Conservation (phyloP, 305 asterid genomes). For the Coffea humblotiana region DNA sequence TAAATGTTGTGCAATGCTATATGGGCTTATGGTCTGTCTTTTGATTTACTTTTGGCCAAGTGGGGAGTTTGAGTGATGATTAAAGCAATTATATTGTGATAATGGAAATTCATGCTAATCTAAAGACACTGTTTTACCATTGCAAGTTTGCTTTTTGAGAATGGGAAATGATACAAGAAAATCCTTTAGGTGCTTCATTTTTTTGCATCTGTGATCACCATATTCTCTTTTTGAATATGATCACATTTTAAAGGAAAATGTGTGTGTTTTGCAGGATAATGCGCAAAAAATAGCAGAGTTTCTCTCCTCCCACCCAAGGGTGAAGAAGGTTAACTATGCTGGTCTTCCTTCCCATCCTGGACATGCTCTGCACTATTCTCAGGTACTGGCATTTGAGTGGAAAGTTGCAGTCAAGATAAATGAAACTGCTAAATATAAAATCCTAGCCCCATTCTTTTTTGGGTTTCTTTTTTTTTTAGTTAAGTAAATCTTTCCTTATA, state of each 20-base stretch:
- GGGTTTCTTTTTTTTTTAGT: neutral
- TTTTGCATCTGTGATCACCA: neutral
- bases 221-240: neutral
- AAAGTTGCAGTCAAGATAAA: neutral
- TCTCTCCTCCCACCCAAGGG: constrained; percentile 72
- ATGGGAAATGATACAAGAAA: neutral
- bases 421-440: neutral
- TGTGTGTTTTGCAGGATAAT: constrained; percentile 56
- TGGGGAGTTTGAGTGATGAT: neutral
- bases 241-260: neutral
- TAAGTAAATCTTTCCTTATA: neutral
- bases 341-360: constrained; percentile 86
- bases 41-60: neutral
- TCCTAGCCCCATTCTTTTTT: too few relatives aligned
- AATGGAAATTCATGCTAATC: neutral
- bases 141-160: neutral
- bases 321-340: constrained; percentile 71
- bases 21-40: neutral
- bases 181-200: neutral
- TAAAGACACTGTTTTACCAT: neutral
- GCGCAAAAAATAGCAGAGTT: constrained; percentile 91
- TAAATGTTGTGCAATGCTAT: neutral
- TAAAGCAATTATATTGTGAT: neutral
- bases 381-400: constrained; percentile 44
- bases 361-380: constrained; percentile 77